These are phyloP conservation scores for Fusarium subtropicale DNA, from an alignment of 2,329 filamentous ascomycete genomes.

Conservation along the genomic window DNA sequence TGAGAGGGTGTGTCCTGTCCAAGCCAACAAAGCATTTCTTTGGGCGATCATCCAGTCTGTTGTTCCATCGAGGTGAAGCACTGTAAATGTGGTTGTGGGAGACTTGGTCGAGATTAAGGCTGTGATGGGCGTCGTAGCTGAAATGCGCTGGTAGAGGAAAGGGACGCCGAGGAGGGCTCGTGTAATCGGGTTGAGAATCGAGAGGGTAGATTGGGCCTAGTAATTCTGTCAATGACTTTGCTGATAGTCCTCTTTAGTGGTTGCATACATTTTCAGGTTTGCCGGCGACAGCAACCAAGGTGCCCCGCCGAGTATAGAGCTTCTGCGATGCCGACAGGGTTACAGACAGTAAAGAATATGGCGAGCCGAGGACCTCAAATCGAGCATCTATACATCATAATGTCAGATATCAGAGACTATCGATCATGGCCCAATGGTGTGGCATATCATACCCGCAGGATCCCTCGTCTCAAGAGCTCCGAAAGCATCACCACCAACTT, in stretches of 20 bases:
- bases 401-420: constrained; percentile 27
- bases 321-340: constrained; percentile 92
- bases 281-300: constrained; percentile 88
- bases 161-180: constrained; percentile 86
- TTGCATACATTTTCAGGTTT: constrained; percentile 83
- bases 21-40: constrained; percentile 88
- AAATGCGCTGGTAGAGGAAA: constrained; percentile 93
- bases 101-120: constrained; percentile 91
- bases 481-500: constrained; percentile 66
- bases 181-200: constrained; percentile 84
- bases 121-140: constrained; percentile 87
- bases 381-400: constrained; percentile 76
- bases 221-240: background rate
- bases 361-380: constrained; percentile 92
- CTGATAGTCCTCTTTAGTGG: background rate
- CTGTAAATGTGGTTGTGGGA: constrained; percentile 84
- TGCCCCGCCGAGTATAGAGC: constrained; percentile 91
- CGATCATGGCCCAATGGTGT: constrained; percentile 10
- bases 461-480: constrained; percentile 62
- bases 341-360: constrained; percentile 93
- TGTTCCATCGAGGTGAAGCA: constrained; percentile 90
- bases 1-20: constrained; percentile 89
- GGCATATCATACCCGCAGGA: constrained; percentile 59
- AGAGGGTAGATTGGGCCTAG: constrained; percentile 88
- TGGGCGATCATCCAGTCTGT: constrained; percentile 96